Conservation (phyloP, 202 grass and related monocot species). For the Saccharum hybrid region DNA sequence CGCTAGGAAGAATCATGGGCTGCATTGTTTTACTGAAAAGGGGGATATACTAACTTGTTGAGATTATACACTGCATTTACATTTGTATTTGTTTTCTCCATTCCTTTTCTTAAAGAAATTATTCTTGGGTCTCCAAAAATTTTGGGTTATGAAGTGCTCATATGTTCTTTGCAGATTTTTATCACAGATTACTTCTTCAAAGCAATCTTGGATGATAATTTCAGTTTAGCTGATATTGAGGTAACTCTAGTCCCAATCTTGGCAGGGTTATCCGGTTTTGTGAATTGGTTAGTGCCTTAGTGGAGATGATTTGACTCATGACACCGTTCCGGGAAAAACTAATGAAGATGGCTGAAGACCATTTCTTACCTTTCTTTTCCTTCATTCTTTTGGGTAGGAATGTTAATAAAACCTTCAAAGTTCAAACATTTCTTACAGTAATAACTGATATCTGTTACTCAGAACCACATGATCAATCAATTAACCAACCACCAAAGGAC, state of each 20-base stretch:
- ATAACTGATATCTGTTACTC: neutral
- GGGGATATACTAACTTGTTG: neutral
- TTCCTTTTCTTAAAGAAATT: neutral
- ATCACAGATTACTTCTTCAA: slow-evolving; percentile 99
- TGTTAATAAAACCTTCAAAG: slow-evolving; percentile 4
- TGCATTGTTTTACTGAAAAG: neutral
- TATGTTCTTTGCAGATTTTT: slow-evolving; percentile 70
- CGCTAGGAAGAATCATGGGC: neutral
- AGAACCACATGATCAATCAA: slow-evolving; percentile 1
- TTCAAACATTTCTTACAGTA: neutral
- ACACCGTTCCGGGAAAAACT: slow-evolving; percentile 8
- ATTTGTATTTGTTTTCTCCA: neutral
- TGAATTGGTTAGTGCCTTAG: neutral
- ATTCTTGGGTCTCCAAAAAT: neutral
- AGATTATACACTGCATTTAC: slow-evolving; percentile 28
- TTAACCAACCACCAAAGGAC: neutral
- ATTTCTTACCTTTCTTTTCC: neutral
- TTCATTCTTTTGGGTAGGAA: neutral
- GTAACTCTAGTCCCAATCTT: slow-evolving; percentile 47
- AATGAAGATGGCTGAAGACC: neutral
- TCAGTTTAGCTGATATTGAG: slow-evolving; percentile 80
- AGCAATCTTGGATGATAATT: slow-evolving; percentile 76
- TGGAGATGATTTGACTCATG: slow-evolving; percentile 23
- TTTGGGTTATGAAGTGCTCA: slow-evolving; percentile 21
- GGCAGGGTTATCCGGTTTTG: neutral